A percentile compares a stretch with the other conserved stretches of the same genome.
These are phyloP conservation scores for Xanthoconium stramineum DNA, from an alignment of 768 basidiomycete genomes.

Conservation along the genomic window DNA sequence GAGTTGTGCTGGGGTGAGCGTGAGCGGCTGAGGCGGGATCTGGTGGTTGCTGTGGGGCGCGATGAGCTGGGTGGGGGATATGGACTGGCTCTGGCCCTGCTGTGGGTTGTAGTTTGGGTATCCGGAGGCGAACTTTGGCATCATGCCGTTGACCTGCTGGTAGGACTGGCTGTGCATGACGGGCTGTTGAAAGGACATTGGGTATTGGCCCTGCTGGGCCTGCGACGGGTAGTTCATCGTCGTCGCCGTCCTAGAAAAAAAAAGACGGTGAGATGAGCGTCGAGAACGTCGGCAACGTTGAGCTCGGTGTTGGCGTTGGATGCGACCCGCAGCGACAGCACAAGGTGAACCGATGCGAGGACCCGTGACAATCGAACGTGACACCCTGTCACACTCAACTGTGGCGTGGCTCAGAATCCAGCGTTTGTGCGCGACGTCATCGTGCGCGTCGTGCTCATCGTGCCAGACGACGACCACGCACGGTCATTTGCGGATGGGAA, in stretches of 20 bases:
- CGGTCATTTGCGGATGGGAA: slow-evolving; percentile 55
- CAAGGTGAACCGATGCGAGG: slow-evolving; percentile 9
- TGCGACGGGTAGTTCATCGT: slow-evolving; percentile 28
- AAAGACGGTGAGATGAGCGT: background rate
- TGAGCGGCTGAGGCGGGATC: slow-evolving; percentile 17
- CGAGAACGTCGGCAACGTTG: slow-evolving; percentile 1
- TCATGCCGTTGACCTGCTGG: slow-evolving; percentile 14
- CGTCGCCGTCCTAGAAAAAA: slow-evolving; percentile 6
- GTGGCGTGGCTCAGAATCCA: slow-evolving; percentile 7
- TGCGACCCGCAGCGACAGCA: slow-evolving; percentile 5
- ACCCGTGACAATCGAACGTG: slow-evolving; percentile 21
- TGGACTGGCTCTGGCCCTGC: slow-evolving; percentile 17
- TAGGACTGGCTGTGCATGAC: slow-evolving; percentile 16
- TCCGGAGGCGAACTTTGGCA: slow-evolving; percentile 15
- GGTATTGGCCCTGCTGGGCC: slow-evolving; percentile 22
- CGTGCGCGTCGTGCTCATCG: background rate
- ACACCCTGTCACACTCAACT: slow-evolving; percentile 25
- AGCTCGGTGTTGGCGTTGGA: slow-evolving; percentile 2
- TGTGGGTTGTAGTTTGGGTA: slow-evolving; percentile 9
- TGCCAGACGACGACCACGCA: background rate
- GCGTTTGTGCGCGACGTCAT: background rate
- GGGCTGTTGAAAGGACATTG: slow-evolving; percentile 24
- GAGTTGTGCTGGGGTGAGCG: slow-evolving; percentile 36
- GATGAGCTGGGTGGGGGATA: slow-evolving; percentile 29
- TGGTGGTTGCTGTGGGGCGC: slow-evolving; percentile 9